Conservation (phyloP, 1,284 basidiomycete species). For the Lentinula novae-zelandiae region DNA sequence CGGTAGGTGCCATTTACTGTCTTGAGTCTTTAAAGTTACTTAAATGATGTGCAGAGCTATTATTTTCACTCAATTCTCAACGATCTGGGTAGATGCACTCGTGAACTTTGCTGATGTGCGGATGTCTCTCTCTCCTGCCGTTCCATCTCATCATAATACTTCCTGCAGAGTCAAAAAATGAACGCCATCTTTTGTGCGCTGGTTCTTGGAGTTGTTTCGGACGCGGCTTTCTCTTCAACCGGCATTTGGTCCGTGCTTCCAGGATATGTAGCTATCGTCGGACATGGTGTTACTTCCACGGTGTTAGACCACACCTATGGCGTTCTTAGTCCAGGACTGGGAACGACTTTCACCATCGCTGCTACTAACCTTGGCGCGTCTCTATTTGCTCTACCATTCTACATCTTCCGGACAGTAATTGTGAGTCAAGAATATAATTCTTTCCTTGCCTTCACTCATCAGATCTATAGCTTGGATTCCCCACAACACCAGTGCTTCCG, state of each 20-base stretch:
- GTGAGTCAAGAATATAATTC: slow-evolving; percentile 29
- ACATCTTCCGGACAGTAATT: slow-evolving; percentile 52
- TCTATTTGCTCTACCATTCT: slow-evolving; percentile 58
- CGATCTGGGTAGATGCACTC: slow-evolving; percentile 56
- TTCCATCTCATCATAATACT: background rate
- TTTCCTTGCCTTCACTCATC: slow-evolving; percentile 2
- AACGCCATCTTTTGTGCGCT: slow-evolving; percentile 43
- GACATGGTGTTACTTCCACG: slow-evolving; percentile 56
- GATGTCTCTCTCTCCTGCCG: background rate
- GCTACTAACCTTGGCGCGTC: slow-evolving; percentile 60
- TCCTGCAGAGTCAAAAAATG: slow-evolving; percentile 40
- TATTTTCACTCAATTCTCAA: slow-evolving; percentile 63
- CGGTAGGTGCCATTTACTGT: slow-evolving; percentile 37
- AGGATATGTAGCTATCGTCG: slow-evolving; percentile 59
- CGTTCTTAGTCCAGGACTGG: slow-evolving; percentile 53
- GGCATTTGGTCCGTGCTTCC: slow-evolving; percentile 46
- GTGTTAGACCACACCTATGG: slow-evolving; percentile 60
- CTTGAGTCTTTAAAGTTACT: background rate
- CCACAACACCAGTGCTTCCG: slow-evolving; percentile 40
- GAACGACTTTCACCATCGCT: slow-evolving; percentile 47
- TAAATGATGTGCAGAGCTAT: slow-evolving; percentile 44
- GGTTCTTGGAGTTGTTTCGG: slow-evolving; percentile 46
- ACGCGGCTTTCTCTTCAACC: slow-evolving; percentile 45
- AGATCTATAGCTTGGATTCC: slow-evolving; percentile 22
- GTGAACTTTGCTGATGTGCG: slow-evolving; percentile 45